Percentiles rank a stretch among this genome's conserved stretches.
Conservation (phyloP, 78 protist genomes). For the Dictyostelium firmibasis region DNA sequence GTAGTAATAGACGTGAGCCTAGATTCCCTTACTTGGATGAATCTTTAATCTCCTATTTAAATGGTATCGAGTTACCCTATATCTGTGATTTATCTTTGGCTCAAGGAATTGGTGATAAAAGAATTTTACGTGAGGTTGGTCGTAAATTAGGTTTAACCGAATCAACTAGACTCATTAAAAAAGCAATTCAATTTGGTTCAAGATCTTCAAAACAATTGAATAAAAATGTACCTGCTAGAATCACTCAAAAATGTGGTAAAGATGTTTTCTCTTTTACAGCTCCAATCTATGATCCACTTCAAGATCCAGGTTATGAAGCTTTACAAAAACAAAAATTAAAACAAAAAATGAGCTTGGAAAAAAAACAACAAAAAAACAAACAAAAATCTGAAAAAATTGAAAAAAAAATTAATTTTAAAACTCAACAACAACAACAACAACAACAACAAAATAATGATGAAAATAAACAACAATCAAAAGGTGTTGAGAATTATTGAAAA, state of each 20-base stretch:
- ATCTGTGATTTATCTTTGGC: constrained; percentile 67
- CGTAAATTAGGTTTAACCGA: constrained; percentile 44
- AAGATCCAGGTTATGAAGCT: constrained; percentile 12
- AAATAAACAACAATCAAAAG: background rate
- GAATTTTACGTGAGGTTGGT: constrained; percentile 44
- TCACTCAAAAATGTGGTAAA: constrained; percentile 64
- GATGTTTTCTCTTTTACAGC: constrained; percentile 22
- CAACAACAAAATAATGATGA: background rate
- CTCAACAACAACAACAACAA: background rate
- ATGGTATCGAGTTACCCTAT: constrained; percentile 20
- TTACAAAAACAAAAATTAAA: background rate
- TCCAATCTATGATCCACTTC: constrained; percentile 42
- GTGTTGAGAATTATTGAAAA: too few species aligned
- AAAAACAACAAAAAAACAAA: constrained; percentile 12
- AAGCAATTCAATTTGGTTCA: constrained; percentile 91
- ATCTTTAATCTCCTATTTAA: constrained; percentile 39
- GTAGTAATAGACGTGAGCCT: constrained; percentile 89
- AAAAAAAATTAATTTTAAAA: background rate
- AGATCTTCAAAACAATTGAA: constrained; percentile 59
- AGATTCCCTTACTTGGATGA: constrained; percentile 92
- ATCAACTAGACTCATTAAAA: constrained; percentile 64
- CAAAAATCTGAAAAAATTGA: background rate
- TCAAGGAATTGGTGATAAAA: constrained; percentile 84
- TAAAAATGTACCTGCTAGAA: constrained; percentile 40
- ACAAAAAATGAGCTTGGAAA: background rate